Evolutionary conservation across 768 basidiomycete genomes (phyloP).

Genomic region (Mycena pura): DNA sequence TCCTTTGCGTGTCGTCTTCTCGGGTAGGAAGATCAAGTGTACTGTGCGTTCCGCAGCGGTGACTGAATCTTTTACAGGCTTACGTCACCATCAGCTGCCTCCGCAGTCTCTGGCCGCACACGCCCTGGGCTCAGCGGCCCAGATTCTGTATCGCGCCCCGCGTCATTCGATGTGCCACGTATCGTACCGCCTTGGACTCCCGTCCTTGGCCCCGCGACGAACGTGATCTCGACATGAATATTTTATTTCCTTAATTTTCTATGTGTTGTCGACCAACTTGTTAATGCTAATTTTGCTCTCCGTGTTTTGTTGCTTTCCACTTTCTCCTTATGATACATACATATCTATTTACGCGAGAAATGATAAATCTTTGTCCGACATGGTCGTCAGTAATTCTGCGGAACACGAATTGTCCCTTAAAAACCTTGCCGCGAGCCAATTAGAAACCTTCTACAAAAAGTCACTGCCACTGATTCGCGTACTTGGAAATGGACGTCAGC

Average conservation of each 20-base stretch:
- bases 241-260: slow-evolving; percentile 31
- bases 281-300: slow-evolving; percentile 4
- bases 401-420: too few species aligned
- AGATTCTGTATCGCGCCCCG: slow-evolving; percentile 34
- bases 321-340: too few species aligned
- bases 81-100: slow-evolving; percentile 43
- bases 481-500: slow-evolving; percentile 60
- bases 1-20: slow-evolving; percentile 27
- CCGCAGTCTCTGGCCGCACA: slow-evolving; percentile 42
- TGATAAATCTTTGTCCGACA: too few species aligned
- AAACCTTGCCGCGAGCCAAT: too few species aligned
- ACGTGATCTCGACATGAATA: slow-evolving; percentile 65
- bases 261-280: slow-evolving; percentile 18
- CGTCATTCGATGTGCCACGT: slow-evolving; percentile 67
- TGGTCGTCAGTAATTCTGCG: too few species aligned
- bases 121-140: slow-evolving; percentile 21
- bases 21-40: slow-evolving; percentile 38
- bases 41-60: slow-evolving; percentile 33
- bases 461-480: too few species aligned
- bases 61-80: slow-evolving; percentile 33
- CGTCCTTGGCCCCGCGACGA: slow-evolving; percentile 66
- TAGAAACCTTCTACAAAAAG: too few species aligned
- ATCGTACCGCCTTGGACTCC: slow-evolving; percentile 66
- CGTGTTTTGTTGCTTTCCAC: background rate
- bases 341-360: too few species aligned